Evolutionary conservation across 2,329 filamentous ascomycete genomes (phyloP).

Genomic region (Emmonsiellopsis sp.): DNA sequence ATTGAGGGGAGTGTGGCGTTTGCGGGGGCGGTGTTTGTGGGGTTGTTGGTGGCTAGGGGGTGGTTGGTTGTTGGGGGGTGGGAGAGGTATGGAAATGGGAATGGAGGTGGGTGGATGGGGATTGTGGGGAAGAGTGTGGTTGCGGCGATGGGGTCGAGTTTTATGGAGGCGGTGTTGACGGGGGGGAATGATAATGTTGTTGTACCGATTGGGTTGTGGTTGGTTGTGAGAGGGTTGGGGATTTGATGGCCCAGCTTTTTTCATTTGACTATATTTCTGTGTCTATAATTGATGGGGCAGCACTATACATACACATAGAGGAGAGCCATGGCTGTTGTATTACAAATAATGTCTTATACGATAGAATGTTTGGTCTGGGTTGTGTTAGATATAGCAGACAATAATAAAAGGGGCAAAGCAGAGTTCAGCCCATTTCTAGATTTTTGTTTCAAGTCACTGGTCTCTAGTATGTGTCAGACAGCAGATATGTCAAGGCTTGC

Average conservation of each 20-base stretch:
- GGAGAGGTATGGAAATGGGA: slow-evolving; percentile 18
- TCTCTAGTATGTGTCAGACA: too few relatives aligned
- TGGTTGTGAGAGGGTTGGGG: slow-evolving; percentile 70
- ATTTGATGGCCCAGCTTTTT: slow-evolving; percentile 11
- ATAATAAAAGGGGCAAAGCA: too few relatives aligned
- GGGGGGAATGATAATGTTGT: slow-evolving; percentile 98
- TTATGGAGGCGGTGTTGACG: slow-evolving; percentile 90
- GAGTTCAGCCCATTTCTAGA: too few relatives aligned
- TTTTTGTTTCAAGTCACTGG: too few relatives aligned
- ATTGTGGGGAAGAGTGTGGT: slow-evolving; percentile 52
- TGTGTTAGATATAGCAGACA: too few relatives aligned
- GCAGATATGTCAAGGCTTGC: too few relatives aligned
- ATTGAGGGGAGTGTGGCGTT: slow-evolving; percentile 82
- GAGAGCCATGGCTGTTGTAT: too few relatives aligned
- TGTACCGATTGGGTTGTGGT: slow-evolving; percentile 87
- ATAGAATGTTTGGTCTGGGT: too few relatives aligned
- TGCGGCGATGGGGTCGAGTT: slow-evolving; percentile 71
- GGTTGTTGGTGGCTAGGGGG: slow-evolving; percentile 58
- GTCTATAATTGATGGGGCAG: too few relatives aligned
- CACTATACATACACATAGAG: too few relatives aligned
- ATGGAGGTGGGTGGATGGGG: slow-evolving; percentile 18
- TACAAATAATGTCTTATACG: too few relatives aligned
- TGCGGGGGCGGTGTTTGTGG: slow-evolving; percentile 65
- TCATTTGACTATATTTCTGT: neutral
- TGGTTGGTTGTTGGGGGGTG: slow-evolving; percentile 76